Base-by-base conservation (phyloP, 257 asterid species). In the Solanum chmielewskii region DNA sequence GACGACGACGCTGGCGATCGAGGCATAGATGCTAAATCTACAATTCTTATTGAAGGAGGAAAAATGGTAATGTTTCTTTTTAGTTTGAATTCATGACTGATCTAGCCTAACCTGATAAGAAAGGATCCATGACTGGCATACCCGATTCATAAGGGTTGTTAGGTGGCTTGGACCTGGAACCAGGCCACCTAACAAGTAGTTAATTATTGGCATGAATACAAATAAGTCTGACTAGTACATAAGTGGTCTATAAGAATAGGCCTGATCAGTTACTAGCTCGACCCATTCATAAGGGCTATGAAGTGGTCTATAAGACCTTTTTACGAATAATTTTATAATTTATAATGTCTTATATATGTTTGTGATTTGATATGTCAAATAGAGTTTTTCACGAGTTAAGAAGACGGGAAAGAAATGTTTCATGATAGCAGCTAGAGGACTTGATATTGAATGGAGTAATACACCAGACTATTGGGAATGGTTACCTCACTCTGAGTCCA, bases 401-500 rank as follows among this genome's bases (percentile, higher is more conserved):
- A 89, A 82, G 42, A 90, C 87, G 44, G 95, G 94, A 44, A 92
- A 86, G 49, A 92, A 91, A 88, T 92, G 93, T 77, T 89, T 69
- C 33, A 68, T 59, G 85, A 64, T 95, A 78, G 92, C 93, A 86
- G 93, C 97, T 39, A 90, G 89, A 33, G 93, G 92, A 84, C 95
- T 94, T 81, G 76, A 39, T 35, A 91, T 94, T 68, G 85, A 92
- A 23, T 92, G 97, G 95, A 90, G 87, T 82, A 89, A 78, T 23
- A 11, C 21, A 2, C 18, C 87, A 41, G 25, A 29, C 15, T 52
- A 82, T 31, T 82, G 44, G 83, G 83, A 76, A 41, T 76, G 59
- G 83, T 76, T 12, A 76, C 5, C 83, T 76, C 83, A 23, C 21
- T 8, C 83, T 4, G 60, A 76, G 21, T 76, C 83, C 83, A 41